Base-by-base conservation (phyloP, 2,329 filamentous ascomycete species). In the Berkeleyomyces basicola region DNA sequence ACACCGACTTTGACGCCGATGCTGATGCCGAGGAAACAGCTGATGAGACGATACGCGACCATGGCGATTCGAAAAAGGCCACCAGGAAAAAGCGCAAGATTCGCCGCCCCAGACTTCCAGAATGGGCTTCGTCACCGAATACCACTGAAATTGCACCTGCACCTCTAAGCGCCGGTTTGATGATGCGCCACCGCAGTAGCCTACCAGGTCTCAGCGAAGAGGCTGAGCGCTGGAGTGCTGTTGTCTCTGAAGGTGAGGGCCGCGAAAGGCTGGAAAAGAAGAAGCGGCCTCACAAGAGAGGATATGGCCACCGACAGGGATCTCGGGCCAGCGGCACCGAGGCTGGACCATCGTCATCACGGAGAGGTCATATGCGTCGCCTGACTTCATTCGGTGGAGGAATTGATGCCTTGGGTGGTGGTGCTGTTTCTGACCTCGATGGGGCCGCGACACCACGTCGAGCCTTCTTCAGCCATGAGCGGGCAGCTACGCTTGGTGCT, bases 1-100 rank as follows among this genome's bases (percentile, higher is more conserved):
- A 11, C 16, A 31, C 51, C n/a, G 33, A 37, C 23, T 36, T 55
- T 66, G 83, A 82, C 23, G 83, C 78, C 11, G 85, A 87, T 69
- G 85, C 87, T 0, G 89, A 93, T 71, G 88, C 86, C 1, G 91
- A 95, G 70, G 89, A 93, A 70, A 95, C 90, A 53, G 88, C 85
- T 0, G 89, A 90, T 61, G 91, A 65, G 47, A 61, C 60, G 6
- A 53, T 58, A 10, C 60, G 58, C 9, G 47, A 96, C 70, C 79
- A 79, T n/a, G 74, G 74, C 11, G 75, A 77, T 61, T 69, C 73
- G 37, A 68, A 72, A 1, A 81, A 79, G 66, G 77, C 80, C 66
- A 76, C 77, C 40, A 87, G 81, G 72, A 84, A 80, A 72, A 85
- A 84, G 72, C 81, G 82, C 66, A 83, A 82, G 70, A 84, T 83